Base-by-base conservation (phyloP, 768 basidiomycete genomes). In the Termitomyces heimii region DNA sequence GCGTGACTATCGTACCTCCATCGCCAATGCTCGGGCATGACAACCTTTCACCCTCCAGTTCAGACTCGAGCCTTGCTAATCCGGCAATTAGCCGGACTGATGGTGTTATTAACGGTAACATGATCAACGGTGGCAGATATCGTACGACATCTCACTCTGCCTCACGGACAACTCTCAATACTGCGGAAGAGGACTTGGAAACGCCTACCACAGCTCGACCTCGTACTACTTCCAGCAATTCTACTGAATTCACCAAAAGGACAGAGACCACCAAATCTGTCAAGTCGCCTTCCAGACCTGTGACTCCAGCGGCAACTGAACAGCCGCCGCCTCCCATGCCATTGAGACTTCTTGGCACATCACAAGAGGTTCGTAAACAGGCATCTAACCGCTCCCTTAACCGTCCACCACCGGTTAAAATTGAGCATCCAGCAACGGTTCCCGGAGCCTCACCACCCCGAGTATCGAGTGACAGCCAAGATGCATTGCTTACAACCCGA, bases 1-100 rank as follows among this genome's bases (percentile, higher is more conserved):
- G 73, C 58, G 75, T 80, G 26, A 77, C 75, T 0, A 66, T 80
- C 32, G 68, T 79, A 26, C 79, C 78, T 26, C 78, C 78, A 6
- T 75, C 77, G 5, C 79, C 79, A 16, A 63, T 73, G 6, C 59
- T 70, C 2, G 59, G 61, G 24, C 61, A 64, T 39, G 60, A 53
- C 26, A 65, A 70, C 22, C 63, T 73, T 44, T 63, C 64, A 24
- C 57, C 66, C 31, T 60, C 69, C 31, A 67, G 67, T 50, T 65
- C 68, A 42, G 58, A 69, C 44, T 29, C 62, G 14, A 64, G 65
- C 56, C 61, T 66, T 35, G 46, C 58, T 44, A 18, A 51, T 53
- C 24, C 54, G 60, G 49, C 52, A 53, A 46, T 55, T 50, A 54
- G 56, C 61, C 60, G 64, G 60, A 48, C 53, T 63, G 60, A 63